Evolutionary conservation across 1,139 yeast genomes (phyloP), one percentile per base, ranked within the genome.

Genomic region (Pneumocystis canis): DNA sequence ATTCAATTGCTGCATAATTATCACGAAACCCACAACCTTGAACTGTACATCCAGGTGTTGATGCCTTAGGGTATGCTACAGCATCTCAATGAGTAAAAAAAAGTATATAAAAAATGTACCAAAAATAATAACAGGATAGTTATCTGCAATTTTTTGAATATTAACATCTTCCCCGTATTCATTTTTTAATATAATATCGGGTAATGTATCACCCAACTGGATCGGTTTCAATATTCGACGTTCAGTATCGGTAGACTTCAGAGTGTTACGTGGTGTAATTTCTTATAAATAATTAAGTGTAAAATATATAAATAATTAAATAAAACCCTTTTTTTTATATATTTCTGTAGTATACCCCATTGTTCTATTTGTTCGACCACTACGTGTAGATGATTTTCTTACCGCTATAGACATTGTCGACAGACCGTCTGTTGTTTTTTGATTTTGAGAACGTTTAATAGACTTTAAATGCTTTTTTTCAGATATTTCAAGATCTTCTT

Each of bases 61-160:
- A 84, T 0, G 97, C 98, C 71, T 81, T 86, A 63, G 98, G 97
- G 71, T 89, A 92, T 18, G 96, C 82, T 80, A 61, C 87, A 35
- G 11, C 5, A 20, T 47, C 14, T 47, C n/a, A 47, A 11, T 18
- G 14, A 25, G 2, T 18, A 25, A 25, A 25, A 25, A 25, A 41
- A 41, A n/a, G n/a, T n/a, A 7, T 20, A 25, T 25, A 25, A 47
- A 47, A 47, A 25, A 47, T 47, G 25, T 47, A 47, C 31, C 31
- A 47, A 47, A 47, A 58, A 65, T 58, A 30, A 65, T 75, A 61
- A 81, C 78, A 65, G 79, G 80, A 59, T 81, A 74, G 14, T 78
- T 73, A 25, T 74, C 69, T 6, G 84, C 82, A 20, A 79, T 75
- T 20, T 80, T 77, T 33, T 70, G 72, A 68, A 87, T 59, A 16